A percentile compares a stretch with the other conserved stretches of the same genome.
Evolutionary conservation across 163 green algal genomes (phyloP).

Genomic region (Scenedesmus sp.): DNA sequence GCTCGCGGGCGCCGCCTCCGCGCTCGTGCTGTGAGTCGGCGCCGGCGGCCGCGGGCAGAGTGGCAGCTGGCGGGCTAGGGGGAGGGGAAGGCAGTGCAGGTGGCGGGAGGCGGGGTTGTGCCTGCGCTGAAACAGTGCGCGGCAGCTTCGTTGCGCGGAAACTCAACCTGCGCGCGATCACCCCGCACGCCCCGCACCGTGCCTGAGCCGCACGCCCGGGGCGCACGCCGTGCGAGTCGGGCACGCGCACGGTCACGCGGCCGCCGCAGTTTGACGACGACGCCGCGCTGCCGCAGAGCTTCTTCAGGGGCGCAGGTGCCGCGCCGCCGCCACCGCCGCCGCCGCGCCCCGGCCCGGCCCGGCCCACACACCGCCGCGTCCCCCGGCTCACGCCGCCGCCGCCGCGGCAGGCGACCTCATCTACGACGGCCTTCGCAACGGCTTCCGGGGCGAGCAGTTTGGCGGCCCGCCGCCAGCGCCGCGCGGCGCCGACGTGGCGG

Average conservation of each 20-base stretch:
- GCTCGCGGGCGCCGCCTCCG: too few species aligned
- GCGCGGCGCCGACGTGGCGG: constrained; percentile 29
- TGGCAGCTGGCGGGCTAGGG: too few species aligned
- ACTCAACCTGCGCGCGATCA: too few species aligned
- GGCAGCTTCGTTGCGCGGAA: too few species aligned
- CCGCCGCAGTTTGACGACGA: constrained; percentile 26
- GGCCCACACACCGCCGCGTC: background rate
- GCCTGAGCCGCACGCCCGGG: too few species aligned
- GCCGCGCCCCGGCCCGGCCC: too few species aligned
- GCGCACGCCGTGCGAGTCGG: background rate
- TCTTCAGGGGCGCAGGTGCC: constrained; percentile 28
- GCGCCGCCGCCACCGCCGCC: background rate
- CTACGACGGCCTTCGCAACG: constrained; percentile 64
- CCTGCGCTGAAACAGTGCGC: too few species aligned
- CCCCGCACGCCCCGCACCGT: too few species aligned
- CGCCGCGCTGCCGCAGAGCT: constrained; percentile 22
- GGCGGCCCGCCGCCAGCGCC: constrained; percentile 55
- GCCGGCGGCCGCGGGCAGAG: too few species aligned
- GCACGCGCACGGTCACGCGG: constrained; percentile 17
- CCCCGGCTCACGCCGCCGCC: background rate
- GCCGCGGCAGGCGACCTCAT: constrained; percentile 66
- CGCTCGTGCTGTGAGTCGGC: too few species aligned
- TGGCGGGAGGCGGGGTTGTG: too few species aligned
- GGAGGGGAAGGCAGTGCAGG: too few species aligned
- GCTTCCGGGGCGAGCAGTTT: constrained; percentile 71